These are phyloP conservation scores for Lichenothelia convexa DNA, from an alignment of 495 filamentous ascomycete genomes.

Conservation along the genomic window DNA sequence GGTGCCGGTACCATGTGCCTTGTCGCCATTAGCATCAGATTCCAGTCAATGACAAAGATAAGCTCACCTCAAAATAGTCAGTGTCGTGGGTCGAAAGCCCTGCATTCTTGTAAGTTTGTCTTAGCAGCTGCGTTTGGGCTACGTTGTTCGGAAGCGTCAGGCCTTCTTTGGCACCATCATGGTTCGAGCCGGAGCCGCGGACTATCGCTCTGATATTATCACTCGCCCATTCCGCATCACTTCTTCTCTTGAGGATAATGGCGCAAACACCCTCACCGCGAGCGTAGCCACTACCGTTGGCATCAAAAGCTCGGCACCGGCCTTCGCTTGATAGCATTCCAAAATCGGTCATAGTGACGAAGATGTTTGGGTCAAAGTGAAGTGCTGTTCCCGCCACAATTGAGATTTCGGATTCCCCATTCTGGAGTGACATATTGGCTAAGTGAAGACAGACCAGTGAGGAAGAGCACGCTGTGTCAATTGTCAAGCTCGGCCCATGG, in stretches of 20 bases:
- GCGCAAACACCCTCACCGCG: conserved; percentile 22
- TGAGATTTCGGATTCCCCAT: neutral
- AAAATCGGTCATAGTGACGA: neutral
- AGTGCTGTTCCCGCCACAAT: neutral
- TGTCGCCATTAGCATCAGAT: too few relatives aligned
- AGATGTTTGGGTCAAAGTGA: neutral
- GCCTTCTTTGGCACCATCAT: conserved; percentile 4
- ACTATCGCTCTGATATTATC: conserved; percentile 20
- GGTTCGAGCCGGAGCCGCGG: conserved; percentile 5
- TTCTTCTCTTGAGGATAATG: conserved; percentile 24
- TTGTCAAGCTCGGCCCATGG: conserved; percentile 27
- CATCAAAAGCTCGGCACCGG: conserved; percentile 1
- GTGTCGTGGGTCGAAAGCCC: neutral
- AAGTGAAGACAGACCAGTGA: conserved; percentile 2
- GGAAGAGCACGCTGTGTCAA: conserved; percentile 37
- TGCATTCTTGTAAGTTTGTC: conserved; percentile 2
- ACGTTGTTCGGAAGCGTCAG: conserved; percentile 3
- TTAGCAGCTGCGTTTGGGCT: conserved; percentile 4
- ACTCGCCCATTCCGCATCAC: conserved; percentile 18
- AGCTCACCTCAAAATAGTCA: conserved; percentile 2
- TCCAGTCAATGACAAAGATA: too few relatives aligned
- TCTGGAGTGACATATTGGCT: neutral
- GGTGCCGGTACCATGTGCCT: conserved; percentile 7
- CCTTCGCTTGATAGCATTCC: neutral
- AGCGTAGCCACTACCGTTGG: conserved; percentile 16